Base-by-base conservation (phyloP, 768 basidiomycete genomes). In the Mycena indigotica region DNA sequence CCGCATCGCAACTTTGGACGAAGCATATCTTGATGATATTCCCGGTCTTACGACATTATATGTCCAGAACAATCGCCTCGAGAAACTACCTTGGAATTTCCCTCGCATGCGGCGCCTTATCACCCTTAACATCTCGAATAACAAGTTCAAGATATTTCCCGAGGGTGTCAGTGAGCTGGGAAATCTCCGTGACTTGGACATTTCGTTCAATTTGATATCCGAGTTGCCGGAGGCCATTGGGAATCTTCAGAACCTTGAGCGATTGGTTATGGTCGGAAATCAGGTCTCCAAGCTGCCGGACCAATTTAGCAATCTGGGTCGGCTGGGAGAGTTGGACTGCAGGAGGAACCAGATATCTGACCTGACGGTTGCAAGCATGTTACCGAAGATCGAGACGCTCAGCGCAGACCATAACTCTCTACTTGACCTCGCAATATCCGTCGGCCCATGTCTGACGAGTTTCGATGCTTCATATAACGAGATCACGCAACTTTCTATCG, bases 101-200 rank as follows among this genome's bases (percentile, higher is more conserved):
- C 85, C 87, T 2, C 82, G 88, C 8, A 75, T 98, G 59, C 79
- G 82, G 39, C 72, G 77, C 41, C 83, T 98, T 53, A 84, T 82
- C 49, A 84, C 84, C 24, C 82, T 98, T 61, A 96, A 97, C 73
- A 88, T 98, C 56, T 96, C 95, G 53, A 98, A 98, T 73, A 99
- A 98, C 79, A 92, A 93, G 69, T 94, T 98, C 70, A 81, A 81
- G 26, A 67, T 66, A 5, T 79, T 98, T 50, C 96, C 96, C 0
- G 62, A 76, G 0, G 89, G 89, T 30, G 82, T 99, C 25, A 86
- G 83, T 70, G 77, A 87, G 58, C 83, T 98, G 67, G 72, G 77
- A 4, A 80, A 75, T n/a, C 82, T 99, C 19, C 75, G 81, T 32
- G 92, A 95, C 65, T 85, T 99, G 19, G 95, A 98, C 66, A 79